These are phyloP conservation scores for Medicago lupulina DNA, from an alignment of 306 rosid genomes.

Conservation along the genomic window DNA sequence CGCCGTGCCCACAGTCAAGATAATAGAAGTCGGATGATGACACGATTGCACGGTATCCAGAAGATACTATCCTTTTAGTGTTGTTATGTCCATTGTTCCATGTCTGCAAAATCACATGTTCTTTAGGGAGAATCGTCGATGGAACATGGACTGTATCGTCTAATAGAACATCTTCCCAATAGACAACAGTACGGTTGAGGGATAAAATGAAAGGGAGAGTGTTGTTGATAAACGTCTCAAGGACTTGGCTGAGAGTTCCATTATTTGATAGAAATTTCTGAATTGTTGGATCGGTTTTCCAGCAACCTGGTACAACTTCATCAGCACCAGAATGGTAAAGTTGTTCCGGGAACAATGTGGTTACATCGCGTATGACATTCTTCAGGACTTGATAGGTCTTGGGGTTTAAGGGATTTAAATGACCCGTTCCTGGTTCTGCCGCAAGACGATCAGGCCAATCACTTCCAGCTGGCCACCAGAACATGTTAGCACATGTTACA, in stretches of 20 bases:
- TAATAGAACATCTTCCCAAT: conserved; percentile 84
- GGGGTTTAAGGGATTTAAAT: conserved; percentile 84
- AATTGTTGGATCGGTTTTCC: conserved; percentile 76
- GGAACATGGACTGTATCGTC: conserved; percentile 51
- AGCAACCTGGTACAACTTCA: conserved; percentile 80
- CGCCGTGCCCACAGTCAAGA: conserved; percentile 90
- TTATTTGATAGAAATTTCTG: conserved; percentile 57
- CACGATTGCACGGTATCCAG: conserved; percentile 71
- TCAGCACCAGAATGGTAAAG: conserved; percentile 80
- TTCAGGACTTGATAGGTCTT: conserved; percentile 75
- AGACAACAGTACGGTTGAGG: conserved; percentile 75
- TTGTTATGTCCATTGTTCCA: conserved; percentile 84
- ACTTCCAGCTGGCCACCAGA: conserved; percentile 76
- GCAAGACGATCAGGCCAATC: conserved; percentile 58
- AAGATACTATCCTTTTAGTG: conserved; percentile 73
- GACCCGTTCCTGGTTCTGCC: conserved; percentile 89
- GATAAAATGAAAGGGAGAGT: conserved; percentile 76
- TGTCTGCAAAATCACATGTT: conserved; percentile 76
- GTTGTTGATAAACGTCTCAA: conserved; percentile 70
- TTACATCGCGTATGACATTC: conserved; percentile 68
- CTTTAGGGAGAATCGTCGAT: conserved; percentile 61
- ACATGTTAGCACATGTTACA: conserved; percentile 85
- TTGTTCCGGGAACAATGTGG: conserved; percentile 68
- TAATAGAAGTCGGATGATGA: conserved; percentile 81
- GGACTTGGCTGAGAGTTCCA: conserved; percentile 75